Evolutionary conservation across 768 basidiomycete species (phyloP).

Genomic region (Suillus luteus): DNA sequence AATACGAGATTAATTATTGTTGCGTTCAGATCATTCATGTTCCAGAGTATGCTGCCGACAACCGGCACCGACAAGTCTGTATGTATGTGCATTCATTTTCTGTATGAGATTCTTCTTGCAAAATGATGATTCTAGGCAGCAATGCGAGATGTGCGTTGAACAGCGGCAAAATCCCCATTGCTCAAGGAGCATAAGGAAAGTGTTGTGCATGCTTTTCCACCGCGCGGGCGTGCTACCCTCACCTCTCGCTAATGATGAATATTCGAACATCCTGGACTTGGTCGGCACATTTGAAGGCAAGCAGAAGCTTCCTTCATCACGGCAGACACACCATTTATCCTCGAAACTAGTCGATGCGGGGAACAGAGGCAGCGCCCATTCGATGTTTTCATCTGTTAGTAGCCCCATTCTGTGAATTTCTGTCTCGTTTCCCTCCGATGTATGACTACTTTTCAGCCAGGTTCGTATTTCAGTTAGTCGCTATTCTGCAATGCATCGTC

Average conservation of each 20-base stretch:
- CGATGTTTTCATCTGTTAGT: slow-evolving; percentile 8
- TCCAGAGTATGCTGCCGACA: too few relatives aligned
- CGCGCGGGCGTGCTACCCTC: background rate
- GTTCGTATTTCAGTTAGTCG: slow-evolving; percentile 40
- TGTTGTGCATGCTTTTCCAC: background rate
- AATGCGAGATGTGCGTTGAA: too few relatives aligned
- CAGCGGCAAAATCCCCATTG: too few relatives aligned
- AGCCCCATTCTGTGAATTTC: background rate
- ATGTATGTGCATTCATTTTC: too few relatives aligned
- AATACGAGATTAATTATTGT: too few relatives aligned
- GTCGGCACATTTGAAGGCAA: slow-evolving; percentile 9
- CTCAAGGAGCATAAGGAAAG: too few relatives aligned
- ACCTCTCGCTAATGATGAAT: slow-evolving; percentile 11
- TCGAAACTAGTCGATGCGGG: background rate
- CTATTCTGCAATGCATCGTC: background rate
- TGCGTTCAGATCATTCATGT: too few relatives aligned
- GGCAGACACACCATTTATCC: background rate
- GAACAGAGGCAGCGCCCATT: background rate
- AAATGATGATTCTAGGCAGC: too few relatives aligned
- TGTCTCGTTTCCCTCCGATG: background rate
- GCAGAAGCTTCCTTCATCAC: background rate
- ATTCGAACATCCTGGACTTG: background rate
- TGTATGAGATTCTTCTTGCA: too few relatives aligned
- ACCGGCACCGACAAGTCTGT: too few relatives aligned
- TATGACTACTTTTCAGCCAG: slow-evolving; percentile 32